These are phyloP conservation scores for Tulasnella sp. DNA, from an alignment of 768 basidiomycete genomes.

Conservation along the genomic window DNA sequence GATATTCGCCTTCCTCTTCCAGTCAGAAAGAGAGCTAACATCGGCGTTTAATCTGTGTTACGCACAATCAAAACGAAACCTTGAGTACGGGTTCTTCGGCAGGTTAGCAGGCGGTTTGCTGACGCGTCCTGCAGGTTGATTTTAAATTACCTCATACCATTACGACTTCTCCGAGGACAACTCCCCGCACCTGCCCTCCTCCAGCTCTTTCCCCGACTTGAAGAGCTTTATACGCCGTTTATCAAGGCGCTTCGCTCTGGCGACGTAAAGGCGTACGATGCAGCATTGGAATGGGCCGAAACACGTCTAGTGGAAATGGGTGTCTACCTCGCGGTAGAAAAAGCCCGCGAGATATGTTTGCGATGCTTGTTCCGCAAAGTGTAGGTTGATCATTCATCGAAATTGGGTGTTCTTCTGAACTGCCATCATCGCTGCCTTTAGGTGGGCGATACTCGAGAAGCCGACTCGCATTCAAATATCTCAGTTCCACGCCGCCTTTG, in stretches of 20 bases:
- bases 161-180: conserved; percentile 77
- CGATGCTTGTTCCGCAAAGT: conserved; percentile 54
- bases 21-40: conserved; percentile 80
- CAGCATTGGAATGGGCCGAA: conserved; percentile 52
- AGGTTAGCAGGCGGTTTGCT: not conserved
- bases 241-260: conserved; percentile 63
- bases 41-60: conserved; percentile 82
- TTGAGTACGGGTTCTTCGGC: conserved; percentile 45
- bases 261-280: conserved; percentile 69
- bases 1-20: not conserved
- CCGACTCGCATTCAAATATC: conserved; percentile 66
- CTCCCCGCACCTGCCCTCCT: conserved; percentile 66
- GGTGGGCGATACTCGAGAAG: conserved; percentile 70
- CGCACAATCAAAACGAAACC: conserved; percentile 53
- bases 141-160: conserved; percentile 77
- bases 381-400: conserved; percentile 36
- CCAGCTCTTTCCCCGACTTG: conserved; percentile 55
- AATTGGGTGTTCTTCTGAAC: conserved; percentile 38
- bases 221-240: conserved; percentile 69
- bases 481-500: conserved; percentile 67
- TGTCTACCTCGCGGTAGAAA: conserved; percentile 76
- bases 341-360: conserved; percentile 76
- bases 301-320: conserved; percentile 71
- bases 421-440: conserved; percentile 25
- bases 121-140: conserved; percentile 51